Evolutionary conservation across 2,329 filamentous ascomycete genomes (phyloP).

Genomic region (Stachybotrys chartarum): DNA sequence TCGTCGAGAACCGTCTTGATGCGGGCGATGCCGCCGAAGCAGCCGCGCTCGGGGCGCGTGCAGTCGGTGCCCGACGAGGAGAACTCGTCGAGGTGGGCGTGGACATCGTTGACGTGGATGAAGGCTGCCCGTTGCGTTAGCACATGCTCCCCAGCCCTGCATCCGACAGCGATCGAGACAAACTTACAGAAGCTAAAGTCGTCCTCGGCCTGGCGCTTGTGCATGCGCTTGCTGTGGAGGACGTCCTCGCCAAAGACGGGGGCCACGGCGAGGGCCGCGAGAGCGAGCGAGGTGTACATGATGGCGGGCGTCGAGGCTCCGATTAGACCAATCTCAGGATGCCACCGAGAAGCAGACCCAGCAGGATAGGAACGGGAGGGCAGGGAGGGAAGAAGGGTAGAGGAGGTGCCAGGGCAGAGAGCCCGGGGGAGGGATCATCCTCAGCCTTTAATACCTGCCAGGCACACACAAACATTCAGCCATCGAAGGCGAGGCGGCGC

Average conservation of each 20-base stretch:
- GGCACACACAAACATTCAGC: no score
- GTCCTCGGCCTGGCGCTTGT: conserved; percentile 42
- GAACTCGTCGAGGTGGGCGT: conserved; percentile 60
- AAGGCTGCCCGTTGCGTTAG: conserved; percentile 33
- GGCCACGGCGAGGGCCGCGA: conserved; percentile 19
- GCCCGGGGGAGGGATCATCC: no score
- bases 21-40: conserved; percentile 58
- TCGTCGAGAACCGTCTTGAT: conserved; percentile 54
- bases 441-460: no score
- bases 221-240: conserved; percentile 39
- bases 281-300: conserved; percentile 8
- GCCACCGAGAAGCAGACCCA: neutral
- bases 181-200: conserved; percentile 12
- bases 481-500: no score
- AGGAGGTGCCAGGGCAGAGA: no score
- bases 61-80: conserved; percentile 55
- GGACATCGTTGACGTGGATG: conserved; percentile 65
- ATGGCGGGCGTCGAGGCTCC: neutral
- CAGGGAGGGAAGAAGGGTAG: neutral
- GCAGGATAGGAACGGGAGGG: neutral
- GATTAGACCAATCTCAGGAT: neutral
- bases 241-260: conserved; percentile 32
- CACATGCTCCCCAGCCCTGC: neutral
- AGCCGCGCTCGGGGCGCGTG: conserved; percentile 45
- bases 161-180: neutral